Evolutionary conservation across 495 filamentous ascomycete species (phyloP).

Genomic region (Rhypophila decipiens): DNA sequence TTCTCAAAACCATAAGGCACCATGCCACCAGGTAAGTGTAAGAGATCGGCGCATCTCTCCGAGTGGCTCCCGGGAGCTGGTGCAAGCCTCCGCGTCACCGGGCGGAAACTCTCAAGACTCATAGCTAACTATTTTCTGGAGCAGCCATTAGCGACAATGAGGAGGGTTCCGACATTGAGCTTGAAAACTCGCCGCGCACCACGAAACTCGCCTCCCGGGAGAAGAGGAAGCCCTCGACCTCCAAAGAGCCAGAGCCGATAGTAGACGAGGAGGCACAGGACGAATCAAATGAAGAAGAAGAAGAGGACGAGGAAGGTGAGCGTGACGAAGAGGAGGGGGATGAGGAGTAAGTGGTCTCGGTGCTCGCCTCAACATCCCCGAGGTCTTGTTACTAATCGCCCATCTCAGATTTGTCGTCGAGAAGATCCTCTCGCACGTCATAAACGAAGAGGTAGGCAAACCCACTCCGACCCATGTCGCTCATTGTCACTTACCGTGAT

Average conservation of each 20-base stretch:
- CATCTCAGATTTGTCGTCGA: constrained; percentile 49
- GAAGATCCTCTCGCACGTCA: constrained; percentile 46
- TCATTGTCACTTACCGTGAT: background rate
- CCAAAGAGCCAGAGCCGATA: constrained; percentile 6
- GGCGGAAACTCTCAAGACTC: background rate
- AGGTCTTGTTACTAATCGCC: constrained; percentile 2
- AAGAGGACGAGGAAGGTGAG: constrained; percentile 19
- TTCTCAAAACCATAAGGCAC: background rate
- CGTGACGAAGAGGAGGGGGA: constrained; percentile 31
- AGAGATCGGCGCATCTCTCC: background rate
- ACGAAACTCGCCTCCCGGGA: constrained; percentile 16
- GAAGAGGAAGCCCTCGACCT: constrained; percentile 16
- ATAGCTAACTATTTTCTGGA: background rate
- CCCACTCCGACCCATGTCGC: background rate
- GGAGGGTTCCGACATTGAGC: constrained; percentile 23
- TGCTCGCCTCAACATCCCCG: background rate
- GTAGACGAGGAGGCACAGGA: no score
- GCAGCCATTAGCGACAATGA: constrained; percentile 38
- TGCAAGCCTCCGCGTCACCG: background rate
- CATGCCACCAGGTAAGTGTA: constrained; percentile 20
- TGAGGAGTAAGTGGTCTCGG: constrained; percentile 32
- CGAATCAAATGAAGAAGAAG: constrained; percentile 22
- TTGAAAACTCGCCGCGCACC: constrained; percentile 6
- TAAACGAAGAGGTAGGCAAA: constrained; percentile 40
- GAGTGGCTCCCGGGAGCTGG: background rate